Base-by-base conservation (phyloP, 2,329 filamentous ascomycete species). In the Pestalotiopsis fici region DNA sequence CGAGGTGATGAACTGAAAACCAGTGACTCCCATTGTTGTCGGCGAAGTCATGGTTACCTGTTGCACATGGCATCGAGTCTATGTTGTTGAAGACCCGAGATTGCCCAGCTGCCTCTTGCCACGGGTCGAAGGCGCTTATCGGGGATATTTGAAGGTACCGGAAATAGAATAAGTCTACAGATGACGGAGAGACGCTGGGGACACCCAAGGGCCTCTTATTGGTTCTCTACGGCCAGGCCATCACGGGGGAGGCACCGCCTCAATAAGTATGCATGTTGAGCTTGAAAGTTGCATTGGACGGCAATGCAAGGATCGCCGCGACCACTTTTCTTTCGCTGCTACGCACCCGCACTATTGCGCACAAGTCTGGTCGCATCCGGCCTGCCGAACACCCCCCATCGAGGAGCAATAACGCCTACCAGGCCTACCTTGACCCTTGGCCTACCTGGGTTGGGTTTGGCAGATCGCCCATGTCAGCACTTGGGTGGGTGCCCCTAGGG, bases 1-100 rank as follows among this genome's bases (percentile, higher is more conserved):
- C 25, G 76, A 78, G 31, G 76, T 78, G 39, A 78, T 78, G 71
- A 78, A 78, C 65, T 78, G 76, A 54, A 78, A 78, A 13, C 69
- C 72, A 13, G 74, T 73, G 23, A 59, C 31, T 54, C 63, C 63
- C 31, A 23, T 43, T 25, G 63, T 27, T 47, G 63, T 59, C n/a
- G 63, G 63, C 21, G 63, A 59, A 25, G 28, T 61, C 65, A 67
- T 67, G 21, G 23, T 64, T 50, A 27, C n/a, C 18, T 6, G 25
- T 21, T 7, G 21, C 25, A 59, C 57, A 59, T 59, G 57, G 27
- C 57, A 27, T 31, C n/a, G 18, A n/a, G n/a, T 50, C 21, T 63
- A 15, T 11, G 39, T n/a, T 23, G 31, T 56, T 43, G 35, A 23
- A 39, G 11, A 15, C 28, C 25, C 28, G 9, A 54, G 43, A 61